Evolutionary conservation across 768 basidiomycete genomes (phyloP), one percentile per base, ranked within the genome.

Genomic region (Dentipellis fragilis): DNA sequence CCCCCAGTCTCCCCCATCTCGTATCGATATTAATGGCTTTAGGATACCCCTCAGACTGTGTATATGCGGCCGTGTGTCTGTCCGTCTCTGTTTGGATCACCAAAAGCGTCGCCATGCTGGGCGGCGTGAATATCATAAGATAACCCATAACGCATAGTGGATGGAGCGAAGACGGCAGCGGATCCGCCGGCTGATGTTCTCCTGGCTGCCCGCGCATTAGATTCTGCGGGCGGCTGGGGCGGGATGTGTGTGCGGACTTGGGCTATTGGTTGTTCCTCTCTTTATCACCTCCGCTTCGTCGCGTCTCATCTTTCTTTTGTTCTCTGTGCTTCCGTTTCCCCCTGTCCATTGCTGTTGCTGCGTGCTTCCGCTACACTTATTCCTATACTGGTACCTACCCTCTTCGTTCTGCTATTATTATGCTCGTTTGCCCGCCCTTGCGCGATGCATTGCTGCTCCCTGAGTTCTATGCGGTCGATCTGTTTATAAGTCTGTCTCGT

Each of bases 251-350:
- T 57, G 60, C 63, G 63, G 64, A 61, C 62, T 78, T 79, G 78
- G 79, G 81, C 78, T 81, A 73, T 81, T 81, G 78, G 79, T 81
- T 82, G 79, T 73, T 70, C 67, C 68, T 45, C 70, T 77, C 70
- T 75, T 78, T 78, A 77, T 77, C 73, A 66, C 67, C 69, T 75
- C 70, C 66, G 59, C 68, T 64, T 73, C 57, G 52, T 55, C 48
- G 59, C 63, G 62, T 46, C 52, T 57, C 52, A 54, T 58, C 55
- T 59, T 66, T 64, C 63, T 37, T 67, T 70, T 66, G 65, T 52
- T 59, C 59, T 63, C 65, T 64, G 71, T 61, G 68, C 64, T 45
- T 6, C 42, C 42, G 42, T 45, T 63, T 64, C 54, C 60, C 68
- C 62, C 57, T 61, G 62, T 55, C 56, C 61, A 59, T 68, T 69